Evolutionary conservation across 164 flowering plant genomes (phyloP).

Genomic region (Vitis vinifera): DNA sequence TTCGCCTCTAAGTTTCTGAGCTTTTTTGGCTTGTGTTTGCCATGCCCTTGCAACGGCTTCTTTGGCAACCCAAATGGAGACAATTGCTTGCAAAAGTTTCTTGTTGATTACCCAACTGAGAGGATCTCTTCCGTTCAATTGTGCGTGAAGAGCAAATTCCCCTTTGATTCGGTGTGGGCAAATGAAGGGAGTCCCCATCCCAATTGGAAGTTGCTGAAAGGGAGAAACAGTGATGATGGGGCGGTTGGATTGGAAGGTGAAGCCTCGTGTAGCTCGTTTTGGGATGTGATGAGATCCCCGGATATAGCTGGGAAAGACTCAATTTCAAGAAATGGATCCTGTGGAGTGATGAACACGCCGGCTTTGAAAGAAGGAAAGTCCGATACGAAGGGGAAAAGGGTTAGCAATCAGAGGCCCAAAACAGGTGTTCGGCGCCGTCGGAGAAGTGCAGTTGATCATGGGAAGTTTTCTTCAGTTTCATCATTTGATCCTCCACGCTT

Average conservation of each 20-base stretch:
- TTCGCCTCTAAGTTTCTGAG: conserved; percentile 55
- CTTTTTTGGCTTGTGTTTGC: conserved; percentile 62
- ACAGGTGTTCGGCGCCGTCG: conserved; percentile 35
- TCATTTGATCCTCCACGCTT: conserved; percentile 23
- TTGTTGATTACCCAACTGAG: conserved; percentile 48
- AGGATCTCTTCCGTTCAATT: conserved; percentile 53
- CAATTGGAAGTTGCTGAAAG: conserved; percentile 12
- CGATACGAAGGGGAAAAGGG: conserved; percentile 51
- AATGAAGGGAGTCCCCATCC: conserved; percentile 12
- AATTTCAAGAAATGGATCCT: not conserved
- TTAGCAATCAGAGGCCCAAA: conserved; percentile 31
- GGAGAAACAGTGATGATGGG: conserved; percentile 16
- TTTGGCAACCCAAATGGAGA: conserved; percentile 38
- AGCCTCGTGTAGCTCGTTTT: conserved; percentile 47
- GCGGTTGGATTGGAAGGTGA: conserved; percentile 42
- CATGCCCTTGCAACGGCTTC: conserved; percentile 76
- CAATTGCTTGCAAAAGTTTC: conserved; percentile 45
- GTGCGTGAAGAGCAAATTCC: conserved; percentile 50
- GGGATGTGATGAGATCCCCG: conserved; percentile 23
- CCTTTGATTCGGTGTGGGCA: conserved; percentile 48
- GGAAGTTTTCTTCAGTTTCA: conserved; percentile 21
- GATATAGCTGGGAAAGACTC: conserved; percentile 9
- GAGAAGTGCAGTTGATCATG: conserved; percentile 20
- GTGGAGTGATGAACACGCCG: conserved; percentile 5
- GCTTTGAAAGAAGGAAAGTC: conserved; percentile 13